phyloP scores from a whole-genome alignment of 768 basidiomycete genomes.

The Boletus eberwhitei region DNA sequence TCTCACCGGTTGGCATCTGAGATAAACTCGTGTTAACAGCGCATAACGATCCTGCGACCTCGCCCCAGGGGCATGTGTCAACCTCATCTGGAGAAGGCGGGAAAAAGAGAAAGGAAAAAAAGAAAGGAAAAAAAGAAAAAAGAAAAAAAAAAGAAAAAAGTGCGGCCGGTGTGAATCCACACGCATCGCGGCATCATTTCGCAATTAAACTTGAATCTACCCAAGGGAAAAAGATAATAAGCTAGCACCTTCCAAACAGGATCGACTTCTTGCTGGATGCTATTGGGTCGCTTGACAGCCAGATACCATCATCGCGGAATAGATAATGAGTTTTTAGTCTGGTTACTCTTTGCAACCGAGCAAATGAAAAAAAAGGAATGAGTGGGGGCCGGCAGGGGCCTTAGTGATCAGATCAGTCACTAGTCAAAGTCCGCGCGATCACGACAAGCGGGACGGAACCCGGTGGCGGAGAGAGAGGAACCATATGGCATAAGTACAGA shows the following conservation, averaged over 20 bases:
- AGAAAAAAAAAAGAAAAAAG: conserved; percentile 5
- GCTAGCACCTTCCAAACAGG: conserved; percentile 21
- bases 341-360: conserved; percentile 8
- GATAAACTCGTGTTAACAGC: conserved; percentile 30
- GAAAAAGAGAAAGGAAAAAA: not conserved
- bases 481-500: conserved; percentile 26
- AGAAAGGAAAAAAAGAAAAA: not conserved
- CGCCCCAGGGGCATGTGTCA: conserved; percentile 24
- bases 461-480: conserved; percentile 20
- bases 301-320: conserved; percentile 1
- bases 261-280: conserved; percentile 15
- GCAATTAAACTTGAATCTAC: conserved; percentile 15
- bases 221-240: conserved; percentile 20
- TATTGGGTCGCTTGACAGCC: conserved; percentile 7
- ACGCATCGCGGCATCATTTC: conserved; percentile 19
- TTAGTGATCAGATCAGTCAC: conserved; percentile 24
- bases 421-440: conserved; percentile 25
- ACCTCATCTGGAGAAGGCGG: conserved; percentile 8
- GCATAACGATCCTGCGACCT: conserved; percentile 25
- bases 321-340: conserved; percentile 10
- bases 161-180: conserved; percentile 18
- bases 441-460: conserved; percentile 27
- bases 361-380: conserved; percentile 7
- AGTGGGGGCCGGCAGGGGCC: conserved; percentile 17
- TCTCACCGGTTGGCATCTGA: conserved; percentile 21